Evolutionary conservation across 2,329 filamentous ascomycete genomes (phyloP).

Genomic region (Nigrospora osmanthi): DNA sequence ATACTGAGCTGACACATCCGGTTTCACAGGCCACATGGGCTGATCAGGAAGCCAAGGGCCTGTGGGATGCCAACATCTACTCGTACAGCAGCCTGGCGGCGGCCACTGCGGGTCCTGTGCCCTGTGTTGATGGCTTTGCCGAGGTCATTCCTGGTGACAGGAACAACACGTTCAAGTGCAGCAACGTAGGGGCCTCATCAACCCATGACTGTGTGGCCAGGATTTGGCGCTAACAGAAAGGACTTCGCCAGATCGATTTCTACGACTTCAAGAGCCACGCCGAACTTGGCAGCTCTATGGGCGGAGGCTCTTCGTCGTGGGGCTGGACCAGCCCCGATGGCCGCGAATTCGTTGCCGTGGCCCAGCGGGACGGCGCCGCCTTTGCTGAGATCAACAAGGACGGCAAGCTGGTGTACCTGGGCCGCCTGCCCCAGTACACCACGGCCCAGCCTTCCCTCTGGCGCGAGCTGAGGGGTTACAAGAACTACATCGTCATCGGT

Average conservation of each 20-base stretch:
- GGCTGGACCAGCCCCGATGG: constrained; percentile 29
- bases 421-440: constrained; percentile 34
- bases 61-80: constrained; percentile 2
- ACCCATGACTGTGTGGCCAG: not conserved
- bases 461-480: constrained; percentile 33
- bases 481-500: constrained; percentile 23
- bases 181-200: constrained; percentile 20
- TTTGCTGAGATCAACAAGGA: constrained; percentile 38
- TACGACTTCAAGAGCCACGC: constrained; percentile 37
- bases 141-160: constrained; percentile 35
- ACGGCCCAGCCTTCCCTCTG: constrained; percentile 15
- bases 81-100: not conserved
- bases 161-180: constrained; percentile 39
- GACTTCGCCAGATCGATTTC: constrained; percentile 3
- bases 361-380: constrained; percentile 39
- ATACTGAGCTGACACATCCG: not conserved
- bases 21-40: constrained; percentile 1
- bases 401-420: constrained; percentile 37
- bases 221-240: no score
- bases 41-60: not conserved
- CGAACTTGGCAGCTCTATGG: constrained; percentile 28
- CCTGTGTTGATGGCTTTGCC: constrained; percentile 33
- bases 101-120: constrained; percentile 6
- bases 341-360: constrained; percentile 40
- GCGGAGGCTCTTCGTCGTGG: constrained; percentile 4